These are phyloP conservation scores for Harringtonia aguacate DNA, from an alignment of 2,329 filamentous ascomycete species.

Conservation along the genomic window DNA sequence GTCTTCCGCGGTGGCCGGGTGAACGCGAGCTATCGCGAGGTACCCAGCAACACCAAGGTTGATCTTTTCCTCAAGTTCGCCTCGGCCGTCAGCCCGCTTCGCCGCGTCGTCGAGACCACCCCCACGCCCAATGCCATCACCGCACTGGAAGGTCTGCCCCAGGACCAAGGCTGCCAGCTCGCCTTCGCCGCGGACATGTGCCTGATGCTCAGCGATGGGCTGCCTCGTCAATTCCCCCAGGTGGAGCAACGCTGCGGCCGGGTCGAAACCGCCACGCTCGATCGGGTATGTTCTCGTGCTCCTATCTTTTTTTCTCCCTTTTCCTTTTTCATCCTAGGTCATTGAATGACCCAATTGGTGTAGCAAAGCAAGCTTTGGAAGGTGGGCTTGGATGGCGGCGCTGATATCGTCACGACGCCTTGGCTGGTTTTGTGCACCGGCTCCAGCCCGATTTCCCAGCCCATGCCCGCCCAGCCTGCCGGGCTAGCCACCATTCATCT, in stretches of 20 bases:
- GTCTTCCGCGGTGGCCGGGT: not conserved
- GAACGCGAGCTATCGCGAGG: not conserved
- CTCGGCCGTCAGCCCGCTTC: not conserved
- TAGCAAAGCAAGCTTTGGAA: not conserved
- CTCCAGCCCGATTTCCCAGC: not conserved
- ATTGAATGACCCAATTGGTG: not conserved
- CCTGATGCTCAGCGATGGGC: not conserved
- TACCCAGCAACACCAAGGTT: not conserved
- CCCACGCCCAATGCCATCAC: not conserved
- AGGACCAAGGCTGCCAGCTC: not conserved
- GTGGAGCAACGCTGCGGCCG: not conserved
- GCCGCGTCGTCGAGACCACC: not conserved
- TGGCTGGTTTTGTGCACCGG: not conserved
- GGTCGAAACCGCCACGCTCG: not conserved
- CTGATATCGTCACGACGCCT: not conserved
- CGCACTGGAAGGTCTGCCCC: not conserved
- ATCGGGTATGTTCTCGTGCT: not conserved
- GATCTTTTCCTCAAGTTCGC: not conserved
- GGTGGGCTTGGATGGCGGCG: not conserved
- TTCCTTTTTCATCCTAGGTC: no score
- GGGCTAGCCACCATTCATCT: not conserved
- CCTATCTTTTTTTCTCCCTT: no score
- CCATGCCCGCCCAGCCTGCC: not conserved
- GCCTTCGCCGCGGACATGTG: not conserved
- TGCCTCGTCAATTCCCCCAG: not conserved